These are phyloP conservation scores for Verticillium isaacii DNA, from an alignment of 2,329 filamentous ascomycete genomes.

Conservation along the genomic window DNA sequence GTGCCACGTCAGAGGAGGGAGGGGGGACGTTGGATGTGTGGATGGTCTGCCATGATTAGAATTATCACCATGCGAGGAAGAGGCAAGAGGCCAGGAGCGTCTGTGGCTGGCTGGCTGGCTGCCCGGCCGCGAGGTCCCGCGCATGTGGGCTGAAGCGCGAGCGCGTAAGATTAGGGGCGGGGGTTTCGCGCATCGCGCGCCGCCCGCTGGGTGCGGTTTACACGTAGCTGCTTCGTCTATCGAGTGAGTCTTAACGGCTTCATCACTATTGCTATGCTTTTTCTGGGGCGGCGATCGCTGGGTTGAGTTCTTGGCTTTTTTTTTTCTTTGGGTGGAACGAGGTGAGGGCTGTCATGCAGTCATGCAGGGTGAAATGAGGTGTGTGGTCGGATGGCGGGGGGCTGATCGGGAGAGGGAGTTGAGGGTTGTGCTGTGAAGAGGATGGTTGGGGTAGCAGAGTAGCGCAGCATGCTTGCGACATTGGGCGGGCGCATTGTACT, in stretches of 20 bases:
- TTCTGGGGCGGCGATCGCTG: not conserved
- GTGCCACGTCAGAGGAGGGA: not conserved
- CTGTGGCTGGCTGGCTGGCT: not conserved
- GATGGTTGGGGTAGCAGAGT: not conserved
- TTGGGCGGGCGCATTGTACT: not conserved
- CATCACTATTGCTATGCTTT: not conserved
- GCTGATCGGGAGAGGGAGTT: not conserved
- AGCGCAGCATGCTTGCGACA: not conserved
- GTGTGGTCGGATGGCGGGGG: not conserved
- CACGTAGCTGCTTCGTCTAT: no score
- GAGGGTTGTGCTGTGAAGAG: not conserved
- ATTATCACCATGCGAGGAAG: not conserved
- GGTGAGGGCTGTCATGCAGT: not conserved
- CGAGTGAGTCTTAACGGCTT: not conserved
- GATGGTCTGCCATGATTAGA: not conserved
- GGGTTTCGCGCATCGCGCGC: not conserved
- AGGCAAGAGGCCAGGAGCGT: not conserved
- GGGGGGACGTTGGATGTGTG: not conserved
- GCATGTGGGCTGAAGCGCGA: not conserved
- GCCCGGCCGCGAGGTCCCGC: not conserved
- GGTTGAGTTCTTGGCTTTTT: not conserved
- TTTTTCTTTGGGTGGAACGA: not conserved
- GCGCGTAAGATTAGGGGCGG: not conserved
- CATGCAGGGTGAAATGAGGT: not conserved
- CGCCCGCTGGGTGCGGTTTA: not conserved